Conservation (phyloP, 495 filamentous ascomycete genomes). For the Halenospora varia region DNA sequence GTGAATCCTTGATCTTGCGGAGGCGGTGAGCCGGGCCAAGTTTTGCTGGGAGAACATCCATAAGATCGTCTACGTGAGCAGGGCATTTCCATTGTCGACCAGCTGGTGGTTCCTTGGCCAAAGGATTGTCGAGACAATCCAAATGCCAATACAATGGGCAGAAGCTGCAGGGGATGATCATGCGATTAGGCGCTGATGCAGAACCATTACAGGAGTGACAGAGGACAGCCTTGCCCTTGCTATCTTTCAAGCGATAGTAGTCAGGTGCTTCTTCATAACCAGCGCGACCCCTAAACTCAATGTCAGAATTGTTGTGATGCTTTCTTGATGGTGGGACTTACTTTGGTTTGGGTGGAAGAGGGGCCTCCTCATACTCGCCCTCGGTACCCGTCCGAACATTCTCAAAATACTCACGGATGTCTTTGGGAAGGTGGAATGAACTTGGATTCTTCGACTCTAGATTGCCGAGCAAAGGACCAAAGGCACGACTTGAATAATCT, state of each 20-base stretch:
- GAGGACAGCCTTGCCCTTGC: constrained; percentile 62
- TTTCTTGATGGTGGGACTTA: no score
- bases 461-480: constrained; percentile 53
- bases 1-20: constrained; percentile 48
- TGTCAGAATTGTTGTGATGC: no score
- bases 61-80: constrained; percentile 65
- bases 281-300: constrained; percentile 6
- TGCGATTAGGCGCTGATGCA: constrained; percentile 41
- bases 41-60: constrained; percentile 32
- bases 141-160: constrained; percentile 83
- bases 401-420: constrained; percentile 68
- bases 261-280: constrained; percentile 63
- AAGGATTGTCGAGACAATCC: constrained; percentile 83
- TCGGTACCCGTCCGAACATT: constrained; percentile 67
- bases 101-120: constrained; percentile 66
- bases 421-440: constrained; percentile 66
- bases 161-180: constrained; percentile 77
- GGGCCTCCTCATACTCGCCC: constrained; percentile 71
- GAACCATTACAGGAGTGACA: constrained; percentile 67
- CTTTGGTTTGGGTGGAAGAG: constrained; percentile 28
- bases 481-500: constrained; percentile 38
- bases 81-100: constrained; percentile 83
- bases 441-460: constrained; percentile 62
- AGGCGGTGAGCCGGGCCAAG: constrained; percentile 45
- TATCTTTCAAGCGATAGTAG: constrained; percentile 59